These are phyloP conservation scores for Flaveria brownii DNA, from an alignment of 129 eudicot genomes.

Conservation along the genomic window DNA sequence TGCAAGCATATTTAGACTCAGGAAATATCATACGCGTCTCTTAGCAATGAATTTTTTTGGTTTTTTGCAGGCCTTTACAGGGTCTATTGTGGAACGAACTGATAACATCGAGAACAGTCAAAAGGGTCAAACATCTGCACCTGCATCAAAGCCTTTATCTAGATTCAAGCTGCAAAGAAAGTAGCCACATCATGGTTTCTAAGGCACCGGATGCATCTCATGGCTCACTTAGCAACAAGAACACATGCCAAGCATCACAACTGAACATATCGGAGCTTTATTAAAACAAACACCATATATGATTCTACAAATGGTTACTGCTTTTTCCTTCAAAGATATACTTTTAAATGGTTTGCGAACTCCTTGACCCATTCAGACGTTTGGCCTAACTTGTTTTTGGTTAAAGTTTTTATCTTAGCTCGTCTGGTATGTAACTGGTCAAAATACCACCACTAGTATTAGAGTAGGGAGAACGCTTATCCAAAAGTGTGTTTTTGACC, in stretches of 20 bases:
- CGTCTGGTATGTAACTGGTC: no score
- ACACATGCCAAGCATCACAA: background rate
- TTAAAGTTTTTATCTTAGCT: no score
- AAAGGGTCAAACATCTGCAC: conserved; percentile 33
- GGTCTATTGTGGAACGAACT: conserved; percentile 69
- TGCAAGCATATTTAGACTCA: background rate
- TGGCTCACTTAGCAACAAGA: background rate
- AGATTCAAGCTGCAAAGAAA: conserved; percentile 78
- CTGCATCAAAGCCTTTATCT: conserved; percentile 65
- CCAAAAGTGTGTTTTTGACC: no score
- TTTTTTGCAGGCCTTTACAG: conserved; percentile 64
- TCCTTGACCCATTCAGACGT: no score
- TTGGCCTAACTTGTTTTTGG: no score
- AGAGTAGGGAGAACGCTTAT: no score
- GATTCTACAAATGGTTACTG: no score
- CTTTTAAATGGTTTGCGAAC: no score
- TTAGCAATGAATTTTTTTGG: background rate
- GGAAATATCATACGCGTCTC: background rate
- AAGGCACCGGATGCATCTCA: background rate
- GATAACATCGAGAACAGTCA: conserved; percentile 41
- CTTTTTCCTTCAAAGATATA: no score
- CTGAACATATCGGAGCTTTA: background rate
- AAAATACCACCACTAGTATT: no score
- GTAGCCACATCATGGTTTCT: conserved; percentile 29
- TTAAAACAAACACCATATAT: background rate